Evolutionary conservation across 345 rosid genomes (phyloP).

Genomic region (Angophora floribunda): DNA sequence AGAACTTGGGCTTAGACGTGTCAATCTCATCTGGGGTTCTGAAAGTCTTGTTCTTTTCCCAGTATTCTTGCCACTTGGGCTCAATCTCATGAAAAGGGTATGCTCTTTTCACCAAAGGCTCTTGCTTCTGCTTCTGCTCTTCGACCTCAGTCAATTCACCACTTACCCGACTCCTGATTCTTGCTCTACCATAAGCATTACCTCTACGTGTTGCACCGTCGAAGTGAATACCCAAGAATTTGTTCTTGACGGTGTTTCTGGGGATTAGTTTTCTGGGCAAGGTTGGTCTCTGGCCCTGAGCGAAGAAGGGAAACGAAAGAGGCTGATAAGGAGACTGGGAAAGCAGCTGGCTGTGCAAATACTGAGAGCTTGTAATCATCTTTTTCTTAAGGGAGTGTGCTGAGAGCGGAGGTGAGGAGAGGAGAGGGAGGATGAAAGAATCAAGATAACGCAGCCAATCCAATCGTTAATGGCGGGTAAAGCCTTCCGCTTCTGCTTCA

Average conservation of each 20-base stretch:
- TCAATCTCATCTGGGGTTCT: slow-evolving; percentile 82
- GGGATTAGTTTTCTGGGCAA: background rate
- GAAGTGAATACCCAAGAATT: background rate
- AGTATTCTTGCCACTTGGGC: slow-evolving; percentile 85
- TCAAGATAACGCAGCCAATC: background rate
- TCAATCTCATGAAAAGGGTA: slow-evolving; percentile 89
- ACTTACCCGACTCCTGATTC: background rate
- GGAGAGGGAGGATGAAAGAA: fast-evolving
- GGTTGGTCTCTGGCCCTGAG: background rate
- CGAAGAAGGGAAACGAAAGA: background rate
- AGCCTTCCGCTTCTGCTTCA: background rate
- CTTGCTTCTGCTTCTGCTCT: slow-evolving; percentile 11
- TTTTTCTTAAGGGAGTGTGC: background rate
- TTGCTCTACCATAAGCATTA: background rate
- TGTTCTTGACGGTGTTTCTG: background rate
- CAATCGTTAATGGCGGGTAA: background rate
- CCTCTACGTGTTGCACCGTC: background rate
- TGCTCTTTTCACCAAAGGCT: slow-evolving; percentile 31
- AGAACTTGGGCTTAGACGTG: slow-evolving; percentile 77
- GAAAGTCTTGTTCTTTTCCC: slow-evolving; percentile 74
- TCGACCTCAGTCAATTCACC: slow-evolving; percentile 6
- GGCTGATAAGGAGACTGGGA: background rate
- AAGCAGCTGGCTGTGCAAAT: background rate
- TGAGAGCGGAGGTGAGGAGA: background rate
- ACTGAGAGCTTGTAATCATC: background rate